Evolutionary conservation across 306 rosid species (phyloP).

Genomic region (Mimosa pudica): DNA sequence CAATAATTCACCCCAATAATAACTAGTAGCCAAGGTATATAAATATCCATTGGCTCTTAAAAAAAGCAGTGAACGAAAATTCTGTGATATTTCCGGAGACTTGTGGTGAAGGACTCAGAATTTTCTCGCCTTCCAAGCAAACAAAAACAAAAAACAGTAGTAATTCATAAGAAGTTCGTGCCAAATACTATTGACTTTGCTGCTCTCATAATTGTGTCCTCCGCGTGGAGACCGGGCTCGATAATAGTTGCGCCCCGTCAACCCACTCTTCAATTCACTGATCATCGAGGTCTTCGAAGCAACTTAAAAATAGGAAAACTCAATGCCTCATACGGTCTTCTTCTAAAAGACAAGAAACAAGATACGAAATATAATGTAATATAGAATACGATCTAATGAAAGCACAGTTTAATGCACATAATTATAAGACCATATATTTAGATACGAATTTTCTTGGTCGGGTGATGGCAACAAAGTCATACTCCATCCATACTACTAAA

Average conservation of each 20-base stretch:
- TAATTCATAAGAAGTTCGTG: not conserved
- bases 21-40: no score
- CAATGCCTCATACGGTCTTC: no score
- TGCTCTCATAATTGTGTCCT: constrained; percentile 7
- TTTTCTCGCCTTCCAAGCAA: not conserved
- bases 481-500: not conserved
- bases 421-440: not conserved
- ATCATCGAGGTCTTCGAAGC: not conserved
- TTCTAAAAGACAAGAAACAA: not conserved
- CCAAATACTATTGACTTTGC: not conserved
- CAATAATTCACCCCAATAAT: not conserved
- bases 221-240: constrained; percentile 11
- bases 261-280: not conserved
- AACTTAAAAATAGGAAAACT: not conserved
- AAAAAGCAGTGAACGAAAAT: not conserved
- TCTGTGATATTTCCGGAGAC: not conserved
- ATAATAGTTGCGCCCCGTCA: not conserved
- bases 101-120: not conserved
- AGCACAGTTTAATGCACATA: not conserved
- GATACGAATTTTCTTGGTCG: not conserved
- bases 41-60: not conserved
- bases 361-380: not conserved
- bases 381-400: not conserved
- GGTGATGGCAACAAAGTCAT: constrained; percentile 13
- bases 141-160: not conserved